Evolutionary conservation across 2,329 filamentous ascomycete genomes (phyloP), one percentile per base, ranked within the genome.

Genomic region (Venturia effusa): DNA sequence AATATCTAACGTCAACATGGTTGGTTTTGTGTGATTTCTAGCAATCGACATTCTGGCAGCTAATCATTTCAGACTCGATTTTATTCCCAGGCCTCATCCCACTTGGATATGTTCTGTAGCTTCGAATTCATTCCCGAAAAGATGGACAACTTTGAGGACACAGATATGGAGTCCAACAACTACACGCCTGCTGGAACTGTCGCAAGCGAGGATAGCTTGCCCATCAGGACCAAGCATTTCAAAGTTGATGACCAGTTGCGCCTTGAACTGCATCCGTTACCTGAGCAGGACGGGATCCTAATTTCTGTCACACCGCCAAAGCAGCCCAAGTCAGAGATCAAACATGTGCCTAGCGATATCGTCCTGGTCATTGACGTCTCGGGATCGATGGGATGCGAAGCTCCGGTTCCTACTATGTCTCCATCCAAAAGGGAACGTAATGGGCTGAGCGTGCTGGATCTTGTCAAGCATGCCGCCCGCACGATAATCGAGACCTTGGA

Each of bases 341-440:
- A 65, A 6, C 73, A 71, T 63, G 75, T 81, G 0, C 79, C 83
- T 1, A 84, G 81, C 69, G 84, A 86, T 66, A 81, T 87, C 39
- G 83, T 85, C 1, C 76, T 87, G 2, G 83, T 83, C 19, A 84
- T 87, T 63, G 84, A 87, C 68, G 77, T 85, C 17, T 87, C 84
- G 0, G 77, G 75, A 0, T 85, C 83, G 71, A 87, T 87, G 84
- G 61, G 65, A 0, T 62, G 65, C 0, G 67, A 72, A 1, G 83
- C 83, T 0, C 80, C 79, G 0, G 75, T 81, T 0, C 80, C 82
- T 0, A 68, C 68, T 11, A 69, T 69, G 19, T 69, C 72, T 19
- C 66, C 70, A 1, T 60, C 63, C n/a, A 63, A 70, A 40, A 68
- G 66, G 34, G 81, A 85, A 66, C 69, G 76, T 24, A 78, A 78